Conservation (phyloP, 2,329 filamentous ascomycete genomes). For the Verticillium nubilum region DNA sequence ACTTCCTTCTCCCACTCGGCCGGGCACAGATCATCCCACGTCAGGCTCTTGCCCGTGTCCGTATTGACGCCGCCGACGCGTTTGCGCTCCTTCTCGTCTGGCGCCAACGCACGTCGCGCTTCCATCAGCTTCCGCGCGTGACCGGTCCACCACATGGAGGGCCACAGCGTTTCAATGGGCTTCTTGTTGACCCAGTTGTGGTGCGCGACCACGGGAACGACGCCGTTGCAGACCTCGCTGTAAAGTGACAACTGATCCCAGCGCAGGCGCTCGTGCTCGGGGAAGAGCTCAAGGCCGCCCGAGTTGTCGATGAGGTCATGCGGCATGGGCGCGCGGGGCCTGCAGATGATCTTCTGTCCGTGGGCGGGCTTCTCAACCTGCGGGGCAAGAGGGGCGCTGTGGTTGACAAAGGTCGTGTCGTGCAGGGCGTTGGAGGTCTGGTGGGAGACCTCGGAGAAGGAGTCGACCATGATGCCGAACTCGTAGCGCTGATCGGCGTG, state of each 20-base stretch:
- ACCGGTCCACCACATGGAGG: slow-evolving; percentile 18
- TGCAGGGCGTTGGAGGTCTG: slow-evolving; percentile 17
- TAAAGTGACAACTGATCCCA: slow-evolving; percentile 21
- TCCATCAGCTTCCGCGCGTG: slow-evolving; percentile 13
- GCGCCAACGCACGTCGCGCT: slow-evolving; percentile 5
- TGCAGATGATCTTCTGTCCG: slow-evolving; percentile 14
- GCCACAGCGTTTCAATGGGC: slow-evolving; percentile 17
- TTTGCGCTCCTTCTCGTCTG: slow-evolving; percentile 1
- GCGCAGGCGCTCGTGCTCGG: slow-evolving; percentile 5
- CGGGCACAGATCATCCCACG: slow-evolving; percentile 20
- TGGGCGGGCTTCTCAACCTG: slow-evolving; percentile 10
- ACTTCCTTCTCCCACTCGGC: slow-evolving; percentile 15
- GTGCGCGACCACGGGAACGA: slow-evolving; percentile 21
- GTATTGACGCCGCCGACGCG: slow-evolving; percentile 7
- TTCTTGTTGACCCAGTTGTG: slow-evolving; percentile 19
- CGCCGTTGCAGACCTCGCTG: slow-evolving; percentile 20
- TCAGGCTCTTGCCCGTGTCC: slow-evolving; percentile 10
- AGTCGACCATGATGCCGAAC: slow-evolving; percentile 21
- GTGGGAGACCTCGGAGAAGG: slow-evolving; percentile 19
- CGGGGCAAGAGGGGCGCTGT: slow-evolving; percentile 11
- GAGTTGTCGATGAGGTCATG: slow-evolving; percentile 7
- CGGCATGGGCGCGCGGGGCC: slow-evolving; percentile 10
- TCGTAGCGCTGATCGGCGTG: slow-evolving; percentile 15
- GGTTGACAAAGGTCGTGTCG: slow-evolving; percentile 18
- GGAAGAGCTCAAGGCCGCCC: slow-evolving; percentile 2